Base-by-base conservation (phyloP, 2,329 filamentous ascomycete genomes). In the Fusarium sp. region DNA sequence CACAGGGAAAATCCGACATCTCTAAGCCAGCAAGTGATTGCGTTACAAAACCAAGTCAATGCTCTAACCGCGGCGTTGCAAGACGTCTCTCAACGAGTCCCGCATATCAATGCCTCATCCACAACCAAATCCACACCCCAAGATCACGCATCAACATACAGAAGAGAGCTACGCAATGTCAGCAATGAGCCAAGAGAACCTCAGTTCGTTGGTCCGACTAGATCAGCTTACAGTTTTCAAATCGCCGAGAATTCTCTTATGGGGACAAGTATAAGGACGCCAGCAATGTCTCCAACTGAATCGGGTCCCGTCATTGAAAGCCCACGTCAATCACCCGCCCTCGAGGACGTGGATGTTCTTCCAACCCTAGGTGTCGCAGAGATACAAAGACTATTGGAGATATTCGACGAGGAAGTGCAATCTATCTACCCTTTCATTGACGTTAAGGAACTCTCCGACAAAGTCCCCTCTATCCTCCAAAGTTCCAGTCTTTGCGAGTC, bases 211-310 rank as follows among this genome's bases (percentile, higher is more conserved):
- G 58, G 58, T 0, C 58, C 58, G 0, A 62, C 46, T 6, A 36
- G 58, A 24, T 62, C 58, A 7, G 58, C 58, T 2, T 62, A 51
- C 6, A 60, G 58, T 8, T 62, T 62, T 14, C 58, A 62, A n/a
- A 62, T 62, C 8, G 58, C 58, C 0, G 58, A 62, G 1, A 60
- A 62, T 15, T 62, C 58, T 1, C 45, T 62, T 7, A 44, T 39
- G 0, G 58, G 58, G 0, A 59, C 58, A 3, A 11, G 7, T 0
- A 33, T 44, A 2, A 43, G 43, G 6, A 58, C 55, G 1, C 55
- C 55, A 0, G 56, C 31, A 6, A 40, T 20, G 28, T 61, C 58
- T 0, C 58, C 58, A 0, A 51, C 36, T 5, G 55, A 38, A 5
- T 51, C 55, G 1, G 38, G 14, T 0, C 54, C 44, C 0, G 24